Base-by-base conservation (phyloP, 1,284 basidiomycete species). In the Cutaneotrichosporon mucoides region DNA sequence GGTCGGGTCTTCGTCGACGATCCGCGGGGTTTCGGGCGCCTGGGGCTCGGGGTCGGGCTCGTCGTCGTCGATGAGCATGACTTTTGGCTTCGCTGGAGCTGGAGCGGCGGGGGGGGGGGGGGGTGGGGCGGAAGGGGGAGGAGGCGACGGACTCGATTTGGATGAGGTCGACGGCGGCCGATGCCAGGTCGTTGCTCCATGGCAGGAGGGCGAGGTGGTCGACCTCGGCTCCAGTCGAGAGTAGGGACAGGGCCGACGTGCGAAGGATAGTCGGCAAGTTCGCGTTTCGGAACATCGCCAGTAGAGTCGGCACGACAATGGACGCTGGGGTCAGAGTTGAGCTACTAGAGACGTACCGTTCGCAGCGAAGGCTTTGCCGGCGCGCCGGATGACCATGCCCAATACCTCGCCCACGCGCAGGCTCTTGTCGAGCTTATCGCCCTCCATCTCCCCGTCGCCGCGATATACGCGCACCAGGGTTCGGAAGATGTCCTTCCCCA, bases 321-420 rank as follows among this genome's bases (percentile, higher is more conserved):
- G 87, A 83, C 49, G 82, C 90, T 92, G 51, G 13, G 16, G 33
- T 56, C 49, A 45, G 52, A 24, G 16, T 12, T 11, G 38, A 40
- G 38, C 8, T 15, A 24, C 12, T 4, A 38, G 9, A 24, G 5
- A 80, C 85, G 64, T 67, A 91, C 92, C 84, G 72, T 90, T 86
- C 8, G 82, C 72, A 4, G 85, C 81, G 35, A 96, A 79, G 0
- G 88, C 82, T 40, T 85, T 83, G 8, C 89, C 92, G 57, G 85
- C 87, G 43, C 86, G 80, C 64, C 86, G 82, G 34, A 97, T 85
- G 1, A 94, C 87, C 63, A 88, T 85, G 5, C 85, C 85, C 10
- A 98, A 77, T 1, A 92, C 92, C 76, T 98, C 95, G 5, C 92
- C 95, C 3, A 97, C 80, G 10, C 93, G 82, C 13, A 91, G 81